A percentile compares a stretch with the other conserved stretches of the same genome.
These are phyloP conservation scores for Annulohypoxylon bovei DNA, from an alignment of 495 filamentous ascomycete genomes.

Conservation along the genomic window DNA sequence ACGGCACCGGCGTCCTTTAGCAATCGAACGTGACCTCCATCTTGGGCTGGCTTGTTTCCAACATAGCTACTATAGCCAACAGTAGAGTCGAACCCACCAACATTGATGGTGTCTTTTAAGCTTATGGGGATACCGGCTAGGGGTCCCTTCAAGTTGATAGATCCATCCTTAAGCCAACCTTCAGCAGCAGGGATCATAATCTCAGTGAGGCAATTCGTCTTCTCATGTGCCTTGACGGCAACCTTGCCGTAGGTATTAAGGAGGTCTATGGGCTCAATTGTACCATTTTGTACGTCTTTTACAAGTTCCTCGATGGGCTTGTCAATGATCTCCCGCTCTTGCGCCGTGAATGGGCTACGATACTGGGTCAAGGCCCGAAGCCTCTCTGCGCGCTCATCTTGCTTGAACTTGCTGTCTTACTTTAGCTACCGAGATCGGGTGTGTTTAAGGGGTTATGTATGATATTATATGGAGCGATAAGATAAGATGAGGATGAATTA, in stretches of 20 bases:
- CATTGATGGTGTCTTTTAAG: slow-evolving; percentile 86
- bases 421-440: slow-evolving; percentile 22
- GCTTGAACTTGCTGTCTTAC: slow-evolving; percentile 75
- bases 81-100: slow-evolving; percentile 86
- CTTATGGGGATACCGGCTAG: slow-evolving; percentile 90
- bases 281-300: slow-evolving; percentile 74
- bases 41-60: slow-evolving; percentile 68
- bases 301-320: slow-evolving; percentile 83
- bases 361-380: slow-evolving; percentile 75
- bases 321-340: slow-evolving; percentile 72
- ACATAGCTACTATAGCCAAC: slow-evolving; percentile 83
- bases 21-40: slow-evolving; percentile 79
- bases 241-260: slow-evolving; percentile 91
- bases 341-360: slow-evolving; percentile 65
- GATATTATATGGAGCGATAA: neutral
- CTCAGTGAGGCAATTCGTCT: slow-evolving; percentile 94
- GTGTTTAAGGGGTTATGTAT: neutral
- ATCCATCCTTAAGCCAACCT: slow-evolving; percentile 69
- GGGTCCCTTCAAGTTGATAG: slow-evolving; percentile 80
- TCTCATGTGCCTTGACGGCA: slow-evolving; percentile 82
- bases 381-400: slow-evolving; percentile 72
- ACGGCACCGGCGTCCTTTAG: slow-evolving; percentile 95
- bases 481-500: neutral
- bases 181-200: slow-evolving; percentile 84
- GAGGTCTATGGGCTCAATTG: slow-evolving; percentile 74